Evolutionary conservation across 768 basidiomycete genomes (phyloP).

Genomic region (Lentinula detonsa): DNA sequence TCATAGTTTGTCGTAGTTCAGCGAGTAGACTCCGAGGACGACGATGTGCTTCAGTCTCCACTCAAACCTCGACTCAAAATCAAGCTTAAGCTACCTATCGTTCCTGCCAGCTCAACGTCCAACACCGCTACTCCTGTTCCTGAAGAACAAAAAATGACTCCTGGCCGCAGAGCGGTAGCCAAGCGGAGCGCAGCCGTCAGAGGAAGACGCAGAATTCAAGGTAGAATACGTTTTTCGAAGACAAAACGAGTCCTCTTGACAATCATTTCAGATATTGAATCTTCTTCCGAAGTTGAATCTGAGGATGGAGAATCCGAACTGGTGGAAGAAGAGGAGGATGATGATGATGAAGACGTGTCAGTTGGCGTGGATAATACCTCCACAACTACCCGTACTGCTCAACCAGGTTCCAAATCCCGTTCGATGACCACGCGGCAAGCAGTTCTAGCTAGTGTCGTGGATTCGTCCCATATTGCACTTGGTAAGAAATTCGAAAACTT

Average conservation of each 20-base stretch:
- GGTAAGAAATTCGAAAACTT: slow-evolving; percentile 26
- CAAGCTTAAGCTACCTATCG: slow-evolving; percentile 9
- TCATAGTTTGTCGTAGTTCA: neutral
- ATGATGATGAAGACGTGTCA: slow-evolving; percentile 2
- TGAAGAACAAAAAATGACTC: slow-evolving; percentile 3
- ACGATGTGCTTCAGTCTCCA: slow-evolving; percentile 10
- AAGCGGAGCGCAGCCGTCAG: slow-evolving; percentile 5
- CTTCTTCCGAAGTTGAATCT: slow-evolving; percentile 1
- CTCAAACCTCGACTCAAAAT: slow-evolving; percentile 9
- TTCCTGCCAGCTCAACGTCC: slow-evolving; percentile 10
- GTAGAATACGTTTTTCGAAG: neutral
- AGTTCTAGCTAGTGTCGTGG: slow-evolving; percentile 63
- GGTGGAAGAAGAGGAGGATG: slow-evolving; percentile 3
- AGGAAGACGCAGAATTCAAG: slow-evolving; percentile 4
- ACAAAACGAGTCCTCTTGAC: neutral
- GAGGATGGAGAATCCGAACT: neutral
- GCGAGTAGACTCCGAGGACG: neutral
- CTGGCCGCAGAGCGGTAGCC: neutral
- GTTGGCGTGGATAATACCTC: neutral
- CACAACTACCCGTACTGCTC: neutral
- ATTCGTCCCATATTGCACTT: slow-evolving; percentile 63
- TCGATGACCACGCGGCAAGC: slow-evolving; percentile 62
- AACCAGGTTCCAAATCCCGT: slow-evolving; percentile 10
- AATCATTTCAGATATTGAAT: neutral
- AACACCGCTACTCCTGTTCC: slow-evolving; percentile 9